Evolutionary conservation across 345 rosid species (phyloP).

Genomic region (Lenwebbia sp.): DNA sequence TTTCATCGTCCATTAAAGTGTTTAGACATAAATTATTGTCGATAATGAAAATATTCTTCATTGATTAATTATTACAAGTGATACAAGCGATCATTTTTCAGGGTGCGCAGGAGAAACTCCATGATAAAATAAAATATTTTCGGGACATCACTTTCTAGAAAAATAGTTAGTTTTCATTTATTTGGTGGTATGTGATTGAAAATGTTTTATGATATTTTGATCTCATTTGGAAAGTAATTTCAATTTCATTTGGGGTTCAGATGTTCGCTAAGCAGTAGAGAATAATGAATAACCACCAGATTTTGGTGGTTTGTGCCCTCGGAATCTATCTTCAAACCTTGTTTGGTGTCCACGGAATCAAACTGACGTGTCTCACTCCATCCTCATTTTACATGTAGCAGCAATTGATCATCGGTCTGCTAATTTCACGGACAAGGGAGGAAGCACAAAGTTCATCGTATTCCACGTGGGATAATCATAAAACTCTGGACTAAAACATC

Average conservation of each 20-base stretch:
- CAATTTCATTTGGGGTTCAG: not conserved
- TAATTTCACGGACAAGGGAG: not conserved
- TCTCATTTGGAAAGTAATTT: too few species aligned
- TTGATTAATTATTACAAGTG: too few species aligned
- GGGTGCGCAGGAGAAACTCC: too few species aligned
- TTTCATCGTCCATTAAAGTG: too few species aligned
- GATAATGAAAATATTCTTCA: too few species aligned
- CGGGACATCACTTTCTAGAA: too few species aligned
- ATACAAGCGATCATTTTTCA: too few species aligned
- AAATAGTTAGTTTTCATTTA: too few species aligned
- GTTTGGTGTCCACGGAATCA: not conserved
- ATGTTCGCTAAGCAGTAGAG: not conserved
- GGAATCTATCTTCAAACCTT: not conserved
- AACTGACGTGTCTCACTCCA: not conserved
- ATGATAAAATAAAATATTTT: too few species aligned
- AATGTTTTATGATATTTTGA: too few species aligned
- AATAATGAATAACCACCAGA: not conserved
- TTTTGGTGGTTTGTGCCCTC: not conserved
- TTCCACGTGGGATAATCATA: not conserved
- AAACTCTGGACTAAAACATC: not conserved
- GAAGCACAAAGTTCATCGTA: not conserved
- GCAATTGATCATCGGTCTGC: not conserved
- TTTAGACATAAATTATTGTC: too few species aligned
- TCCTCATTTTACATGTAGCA: not conserved
- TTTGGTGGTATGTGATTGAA: too few species aligned